Base-by-base conservation (phyloP, 768 basidiomycete genomes). In the Obba rivulosa region DNA sequence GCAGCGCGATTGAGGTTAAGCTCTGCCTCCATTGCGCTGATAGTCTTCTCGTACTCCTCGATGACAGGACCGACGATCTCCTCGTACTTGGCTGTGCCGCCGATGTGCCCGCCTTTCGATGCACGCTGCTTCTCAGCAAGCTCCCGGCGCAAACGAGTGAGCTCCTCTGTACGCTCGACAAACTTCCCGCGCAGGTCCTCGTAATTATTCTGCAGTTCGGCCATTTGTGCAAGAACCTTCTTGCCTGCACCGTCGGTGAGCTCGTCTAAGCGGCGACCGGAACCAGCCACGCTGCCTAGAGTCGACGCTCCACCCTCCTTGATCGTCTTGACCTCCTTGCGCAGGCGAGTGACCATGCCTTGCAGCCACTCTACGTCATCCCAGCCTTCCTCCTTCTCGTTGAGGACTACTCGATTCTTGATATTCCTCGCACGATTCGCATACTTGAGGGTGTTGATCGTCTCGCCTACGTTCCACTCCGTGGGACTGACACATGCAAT, bases 331-430 rank as follows among this genome's bases (percentile, higher is more conserved):
- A 97, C 64, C 57, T 99, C 95, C 64, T 85, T 92, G 41, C 96
- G 78, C 42, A 99, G 69, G 52, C 92, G 84, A 24, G 80, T 72
- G 36, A 99, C 80, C 43, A 85, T 89, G 45, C 79, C 80, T 67
- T 98, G 96, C 38, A 99, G 69, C 85, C 96, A 95, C 62, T 97
- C 94, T 2, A 98, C 72, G 63, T 99, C 96, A 55, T 97, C 95
- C 96, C 96, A 99, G 10, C 96, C 96, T 45, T 92, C 91, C 69
- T 99, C 96, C 60, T 84, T 85, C 68, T 95, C 91, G 61, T 93
- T 95, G 45, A 95, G 77, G 28, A 87, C 81, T 2, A 90, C 94
- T 39, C 84, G 78, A 59, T 99, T 99, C 71, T 94, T 95, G 73
- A 99, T 99, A 62, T 96, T 97, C 54, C 93, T 74, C 10, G 96